Base-by-base conservation (phyloP, 345 rosid species). In the Camelina hispida region DNA sequence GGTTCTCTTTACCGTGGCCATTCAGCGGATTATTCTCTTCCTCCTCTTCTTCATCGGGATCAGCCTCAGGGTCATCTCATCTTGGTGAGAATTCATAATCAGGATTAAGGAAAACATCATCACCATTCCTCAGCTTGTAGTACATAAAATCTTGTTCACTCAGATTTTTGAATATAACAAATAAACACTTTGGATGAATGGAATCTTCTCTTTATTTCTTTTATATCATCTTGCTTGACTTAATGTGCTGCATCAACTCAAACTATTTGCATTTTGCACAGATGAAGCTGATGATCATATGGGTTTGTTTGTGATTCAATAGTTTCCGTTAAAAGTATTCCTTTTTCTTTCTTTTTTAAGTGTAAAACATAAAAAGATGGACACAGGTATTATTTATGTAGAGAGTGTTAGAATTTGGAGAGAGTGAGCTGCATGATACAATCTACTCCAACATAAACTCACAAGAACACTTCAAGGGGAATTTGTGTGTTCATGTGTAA, bases 1-100 rank as follows among this genome's bases (percentile, higher is more conserved):
- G 98, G 84, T 93, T 88, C 50, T 76, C 90, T 2, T 32, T 89
- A 20, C 87, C 81, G 3, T 93, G 98, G 98, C 97, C 89, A 10
- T 88, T 93, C 75, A 87, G 79, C 58, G 82, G 89, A 47, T 82
- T 89, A 64, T 89, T 93, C 76, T 85, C 94, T 30, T 83, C 96
- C 9, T 82, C 91, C 5, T 84, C 88, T 3, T 71, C 77, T 7
- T 77, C 80, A 46, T 71, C 80, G 10, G 58, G 62, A 44, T 37
- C 66, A 0, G 37, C 59, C 13, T 71, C 77, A 15, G 82, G 81
- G 48, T 84, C 90, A 13, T 66, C 67, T 17, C 90, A 82, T 18
- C 48, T 78, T 0, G 66, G 78, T 23, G 81, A 79, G 46, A 82
- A 80, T 76, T 80, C 85, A 14, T 59, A 81, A 20, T 73, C 85